A percentile compares a stretch with the other conserved stretches of the same genome.
Conservation (phyloP, 805 yeast genomes). For the Teunomyces cretensis region DNA sequence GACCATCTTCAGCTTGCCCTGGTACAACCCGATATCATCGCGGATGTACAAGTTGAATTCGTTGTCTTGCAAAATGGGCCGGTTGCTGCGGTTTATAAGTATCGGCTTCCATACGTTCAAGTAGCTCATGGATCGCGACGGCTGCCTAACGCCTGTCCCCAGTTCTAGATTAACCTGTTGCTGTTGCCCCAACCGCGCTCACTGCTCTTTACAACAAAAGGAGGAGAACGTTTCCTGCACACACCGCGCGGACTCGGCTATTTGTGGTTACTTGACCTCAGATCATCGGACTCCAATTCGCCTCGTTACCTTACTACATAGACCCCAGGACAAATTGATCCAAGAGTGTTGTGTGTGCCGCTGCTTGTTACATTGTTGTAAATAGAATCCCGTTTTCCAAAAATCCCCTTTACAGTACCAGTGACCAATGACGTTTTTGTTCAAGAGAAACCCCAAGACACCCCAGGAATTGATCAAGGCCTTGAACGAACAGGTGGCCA, state of each 20-base stretch:
- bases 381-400: background rate
- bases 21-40: conserved; percentile 69
- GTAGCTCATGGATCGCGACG: conserved; percentile 2
- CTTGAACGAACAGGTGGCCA: conserved; percentile 68
- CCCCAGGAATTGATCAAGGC: conserved; percentile 81
- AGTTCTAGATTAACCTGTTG: too few species aligned
- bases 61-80: conserved; percentile 35
- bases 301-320: too few species aligned
- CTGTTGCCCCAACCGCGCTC: too few species aligned
- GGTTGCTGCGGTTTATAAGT: conserved; percentile 36
- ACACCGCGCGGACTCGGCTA: background rate
- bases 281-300: too few species aligned
- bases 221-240: background rate
- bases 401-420: too few species aligned
- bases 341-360: too few species aligned
- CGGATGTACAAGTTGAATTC: conserved; percentile 35
- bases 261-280: background rate
- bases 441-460: conserved; percentile 87
- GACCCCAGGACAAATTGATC: too few species aligned
- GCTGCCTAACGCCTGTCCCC: background rate
- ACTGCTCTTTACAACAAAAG: too few species aligned
- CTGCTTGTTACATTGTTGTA: too few species aligned
- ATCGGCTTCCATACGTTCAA: conserved; percentile 35
- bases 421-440: conserved; percentile 88
- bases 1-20: conserved; percentile 64